Base-by-base conservation (phyloP, 2,329 filamentous ascomycete genomes). In the Byssothecium circinans region DNA sequence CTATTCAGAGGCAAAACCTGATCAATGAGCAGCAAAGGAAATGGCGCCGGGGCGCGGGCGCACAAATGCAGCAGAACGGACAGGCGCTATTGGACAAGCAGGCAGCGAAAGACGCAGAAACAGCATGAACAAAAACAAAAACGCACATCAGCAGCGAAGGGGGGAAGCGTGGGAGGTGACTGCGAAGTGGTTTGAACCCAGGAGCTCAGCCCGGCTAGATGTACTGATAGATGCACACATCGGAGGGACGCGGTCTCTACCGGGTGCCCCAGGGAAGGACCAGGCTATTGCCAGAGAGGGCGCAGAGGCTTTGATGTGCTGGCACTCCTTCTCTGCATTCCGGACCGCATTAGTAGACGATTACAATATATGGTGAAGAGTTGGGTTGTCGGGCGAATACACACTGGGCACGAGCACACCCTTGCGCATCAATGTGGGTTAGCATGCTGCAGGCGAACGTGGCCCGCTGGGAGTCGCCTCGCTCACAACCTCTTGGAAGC, bases 301-400 rank as follows among this genome's bases (percentile, higher is more conserved):
- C 55, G 52, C 55, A 57, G 60, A 64, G 65, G 59, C 62, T 62
- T 59, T 69, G 69, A 71, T 72, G 69, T 70, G 69, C 57, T 72
- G 69, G 67, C 69, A 72, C 56, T 59, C 54, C 60, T 40, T 60
- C 49, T 63, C 65, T 67, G 69, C 67, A 66, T 61, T 65, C 56
- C 54, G 61, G 51, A 59, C 63, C 59, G 61, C 59, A 66, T 69
- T 69, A 65, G 67, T 65, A 65, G 64, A 64, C 49, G 55, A 54
- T 57, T 50, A 64, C 64, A 67, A 62, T 69, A 64, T 67, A 69
- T 59, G 67, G 56, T 56, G 58, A 62, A 58, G 50, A 57, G 54
- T 57, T 57, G 58, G 65, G 60, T 61, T 60, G 67, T 65, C 69
- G 68, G 67, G 68, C 68, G 67, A 70, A 66, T 69, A 63, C 57